phyloP scores from a whole-genome alignment of 805 yeast species.

The Jamesozyma hellenica region DNA sequence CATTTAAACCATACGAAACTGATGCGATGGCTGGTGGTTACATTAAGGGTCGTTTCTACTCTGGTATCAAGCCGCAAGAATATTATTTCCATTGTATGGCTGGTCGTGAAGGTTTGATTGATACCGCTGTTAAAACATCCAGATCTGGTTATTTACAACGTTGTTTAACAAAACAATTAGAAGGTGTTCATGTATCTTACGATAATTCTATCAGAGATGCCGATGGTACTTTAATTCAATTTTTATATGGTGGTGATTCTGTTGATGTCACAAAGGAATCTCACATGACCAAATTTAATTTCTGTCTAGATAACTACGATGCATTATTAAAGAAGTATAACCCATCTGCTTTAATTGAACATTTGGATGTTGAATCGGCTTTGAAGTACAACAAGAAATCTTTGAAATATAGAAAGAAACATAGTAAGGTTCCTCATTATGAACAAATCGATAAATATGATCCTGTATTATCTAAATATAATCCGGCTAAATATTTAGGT shows the following conservation, averaged over 20 bases:
- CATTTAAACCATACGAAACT: slow-evolving; percentile 93
- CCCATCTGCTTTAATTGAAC: slow-evolving; percentile 61
- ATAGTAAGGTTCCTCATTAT: slow-evolving; percentile 51
- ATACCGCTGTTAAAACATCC: slow-evolving; percentile 97
- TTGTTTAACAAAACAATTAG: slow-evolving; percentile 94
- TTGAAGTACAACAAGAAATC: slow-evolving; percentile 71
- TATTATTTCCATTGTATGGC: slow-evolving; percentile 99
- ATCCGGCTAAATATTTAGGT: slow-evolving; percentile 86
- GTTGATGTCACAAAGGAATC: slow-evolving; percentile 91
- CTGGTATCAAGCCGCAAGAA: slow-evolving; percentile 97
- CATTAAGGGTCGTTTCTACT: slow-evolving; percentile 91
- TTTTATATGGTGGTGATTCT: slow-evolving; percentile 96
- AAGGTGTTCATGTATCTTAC: slow-evolving; percentile 89
- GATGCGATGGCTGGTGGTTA: slow-evolving; percentile 98
- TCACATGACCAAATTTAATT: slow-evolving; percentile 84
- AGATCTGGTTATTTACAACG: slow-evolving; percentile 97
- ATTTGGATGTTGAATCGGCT: slow-evolving; percentile 80
- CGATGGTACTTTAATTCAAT: slow-evolving; percentile 88
- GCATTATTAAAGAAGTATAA: slow-evolving; percentile 78
- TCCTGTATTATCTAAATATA: slow-evolving; percentile 76
- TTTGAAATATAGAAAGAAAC: slow-evolving; percentile 60
- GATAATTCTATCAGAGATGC: slow-evolving; percentile 94
- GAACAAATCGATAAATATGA: slow-evolving; percentile 60
- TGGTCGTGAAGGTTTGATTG: slow-evolving; percentile 98
- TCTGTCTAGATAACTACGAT: slow-evolving; percentile 86